phyloP scores from a whole-genome alignment of 2,329 filamentous ascomycete species.

The Cercospora sp. region DNA sequence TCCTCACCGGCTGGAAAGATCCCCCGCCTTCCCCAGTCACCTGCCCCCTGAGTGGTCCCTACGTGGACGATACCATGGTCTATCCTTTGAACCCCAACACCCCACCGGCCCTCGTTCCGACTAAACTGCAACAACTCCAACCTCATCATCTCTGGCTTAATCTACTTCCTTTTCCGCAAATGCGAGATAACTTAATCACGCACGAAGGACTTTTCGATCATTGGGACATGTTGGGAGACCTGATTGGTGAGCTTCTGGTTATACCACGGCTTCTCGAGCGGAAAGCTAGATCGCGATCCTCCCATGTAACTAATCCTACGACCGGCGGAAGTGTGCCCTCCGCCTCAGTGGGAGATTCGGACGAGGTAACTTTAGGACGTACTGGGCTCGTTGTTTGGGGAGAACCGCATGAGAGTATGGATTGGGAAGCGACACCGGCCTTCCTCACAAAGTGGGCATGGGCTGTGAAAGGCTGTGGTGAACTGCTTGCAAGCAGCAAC shows the following conservation, averaged over 20 bases:
- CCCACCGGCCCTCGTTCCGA: background rate
- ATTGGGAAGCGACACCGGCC: background rate
- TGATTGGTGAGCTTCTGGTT: background rate
- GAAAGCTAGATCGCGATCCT: background rate
- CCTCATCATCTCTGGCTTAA: background rate
- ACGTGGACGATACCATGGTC: background rate
- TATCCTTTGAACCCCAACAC: background rate
- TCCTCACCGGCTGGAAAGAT: background rate
- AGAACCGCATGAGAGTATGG: background rate
- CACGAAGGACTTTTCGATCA: background rate
- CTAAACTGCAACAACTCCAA: background rate
- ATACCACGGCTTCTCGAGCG: background rate
- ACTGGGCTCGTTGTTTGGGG: background rate
- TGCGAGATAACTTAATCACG: background rate
- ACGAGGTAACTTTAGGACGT: background rate
- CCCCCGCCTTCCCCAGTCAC: background rate
- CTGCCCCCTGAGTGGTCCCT: background rate
- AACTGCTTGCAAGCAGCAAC: background rate
- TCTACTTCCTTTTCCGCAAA: background rate
- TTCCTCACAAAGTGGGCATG: background rate
- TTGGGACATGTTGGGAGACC: background rate
- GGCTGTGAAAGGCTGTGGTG: background rate
- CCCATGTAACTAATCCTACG: background rate
- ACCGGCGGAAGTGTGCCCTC: background rate
- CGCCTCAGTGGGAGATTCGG: background rate